Evolutionary conservation across 164 flowering plant species (phyloP), one percentile per base, ranked within the genome.

Genomic region (Macadamia tetraphylla): DNA sequence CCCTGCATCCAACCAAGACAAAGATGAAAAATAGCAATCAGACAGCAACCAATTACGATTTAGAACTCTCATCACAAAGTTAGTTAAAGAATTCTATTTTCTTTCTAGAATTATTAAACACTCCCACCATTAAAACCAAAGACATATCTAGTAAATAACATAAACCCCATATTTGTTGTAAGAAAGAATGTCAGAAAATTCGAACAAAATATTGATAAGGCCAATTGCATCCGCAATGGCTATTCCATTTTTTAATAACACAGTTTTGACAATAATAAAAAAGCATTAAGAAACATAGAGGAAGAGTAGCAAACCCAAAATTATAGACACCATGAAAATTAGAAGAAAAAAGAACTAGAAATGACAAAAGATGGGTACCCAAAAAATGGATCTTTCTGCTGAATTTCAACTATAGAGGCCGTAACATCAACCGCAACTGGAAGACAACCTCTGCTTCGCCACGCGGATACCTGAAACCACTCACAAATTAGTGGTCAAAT

Each of bases 391-490:
- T 94, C 98, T 66, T 73, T 88, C 70, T 83, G 97, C 64, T 84
- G 97, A 72, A 82, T 75, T 78, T 87, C 93, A 42, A 90, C 62
- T 51, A 94, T 73, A 0, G 88, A 76, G 31, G 92, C 88, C 1
- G 98, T 89, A 18, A 92, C 84, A 62, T 90, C 96, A 14, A 94
- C 57, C 15, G 67, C 71, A 63, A 79, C 73, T 0, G 98, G 98
- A 71, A 90, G 71, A 71, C 85, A 86, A 11, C 98, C 97, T 70
- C 92, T 85, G 71, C 87, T 81, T 77, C 84, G 65, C 99, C 99
- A 94, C 13, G 94, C 79, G 13, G 84, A 73, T 67, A 90, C 77
- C 98, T 91, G 31, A 42, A 43, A 69, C 7, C 29, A 57, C 14
- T 46, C 58, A 62, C 43, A 0, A 59, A 3, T 13, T 42, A 58